Evolutionary conservation across 306 rosid genomes (phyloP).

Genomic region (Potentilla sterilis): DNA sequence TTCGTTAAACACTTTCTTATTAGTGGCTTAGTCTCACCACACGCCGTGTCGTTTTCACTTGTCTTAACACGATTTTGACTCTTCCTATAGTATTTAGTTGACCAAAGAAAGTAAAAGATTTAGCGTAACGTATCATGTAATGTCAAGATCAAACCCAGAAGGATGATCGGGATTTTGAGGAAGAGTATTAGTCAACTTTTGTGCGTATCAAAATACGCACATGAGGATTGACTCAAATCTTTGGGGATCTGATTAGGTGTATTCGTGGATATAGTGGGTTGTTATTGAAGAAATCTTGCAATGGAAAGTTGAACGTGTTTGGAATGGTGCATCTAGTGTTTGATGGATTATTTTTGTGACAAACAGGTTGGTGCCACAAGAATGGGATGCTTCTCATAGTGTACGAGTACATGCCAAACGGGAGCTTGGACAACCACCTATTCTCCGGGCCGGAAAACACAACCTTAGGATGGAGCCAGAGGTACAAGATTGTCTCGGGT

Average conservation of each 20-base stretch:
- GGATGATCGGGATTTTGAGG: not conserved
- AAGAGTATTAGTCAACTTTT: not conserved
- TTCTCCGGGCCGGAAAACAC: conserved; percentile 41
- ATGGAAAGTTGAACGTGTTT: not conserved
- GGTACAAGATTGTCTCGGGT: conserved; percentile 61
- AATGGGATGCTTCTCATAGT: conserved; percentile 60
- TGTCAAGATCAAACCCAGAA: not conserved
- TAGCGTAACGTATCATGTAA: not conserved
- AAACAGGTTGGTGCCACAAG: conserved; percentile 72
- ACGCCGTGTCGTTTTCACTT: conserved; percentile 5
- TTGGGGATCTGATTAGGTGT: not conserved
- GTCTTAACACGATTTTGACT: not conserved
- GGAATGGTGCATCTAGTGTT: not conserved
- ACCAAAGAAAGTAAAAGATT: not conserved
- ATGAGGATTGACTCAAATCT: not conserved
- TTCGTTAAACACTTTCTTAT: too few relatives aligned
- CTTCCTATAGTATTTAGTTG: not conserved
- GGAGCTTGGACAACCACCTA: conserved; percentile 71
- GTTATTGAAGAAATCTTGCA: not conserved
- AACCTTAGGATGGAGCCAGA: conserved; percentile 53
- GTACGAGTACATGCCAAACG: conserved; percentile 83
- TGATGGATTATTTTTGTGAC: not conserved
- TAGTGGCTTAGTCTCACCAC: not conserved
- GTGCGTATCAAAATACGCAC: not conserved
- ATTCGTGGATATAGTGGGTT: not conserved